Percentiles rank a stretch among this genome's conserved stretches.
These are phyloP conservation scores for Sporothrix variecibatus DNA, from an alignment of 2,329 filamentous ascomycete genomes.

Conservation along the genomic window DNA sequence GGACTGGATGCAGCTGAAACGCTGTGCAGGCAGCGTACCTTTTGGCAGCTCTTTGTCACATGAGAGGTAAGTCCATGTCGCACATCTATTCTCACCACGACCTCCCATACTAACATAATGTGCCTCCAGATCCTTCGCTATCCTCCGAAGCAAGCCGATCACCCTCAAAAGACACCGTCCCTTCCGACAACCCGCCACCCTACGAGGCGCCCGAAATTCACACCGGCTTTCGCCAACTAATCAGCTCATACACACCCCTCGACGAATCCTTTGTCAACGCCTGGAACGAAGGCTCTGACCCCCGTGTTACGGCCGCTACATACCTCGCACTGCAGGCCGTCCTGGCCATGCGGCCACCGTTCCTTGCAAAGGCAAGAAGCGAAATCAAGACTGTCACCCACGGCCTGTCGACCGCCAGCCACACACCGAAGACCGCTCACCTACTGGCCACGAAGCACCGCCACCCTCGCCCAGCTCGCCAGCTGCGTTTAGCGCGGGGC, in stretches of 20 bases:
- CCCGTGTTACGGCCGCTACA: constrained; percentile 39
- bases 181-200: constrained; percentile 54
- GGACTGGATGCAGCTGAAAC: constrained; percentile 51
- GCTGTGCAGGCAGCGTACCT: constrained; percentile 57
- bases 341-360: constrained; percentile 39
- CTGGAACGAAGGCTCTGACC: constrained; percentile 61
- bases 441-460: constrained; percentile 13
- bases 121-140: constrained; percentile 57
- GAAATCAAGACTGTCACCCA: constrained; percentile 21
- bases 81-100: not conserved
- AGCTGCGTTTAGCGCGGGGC: not conserved
- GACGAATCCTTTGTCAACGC: constrained; percentile 64
- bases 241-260: constrained; percentile 62
- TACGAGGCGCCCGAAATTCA: constrained; percentile 56
- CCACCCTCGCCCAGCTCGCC: constrained; percentile 3
- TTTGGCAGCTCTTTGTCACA: constrained; percentile 66
- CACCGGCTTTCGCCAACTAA: constrained; percentile 60
- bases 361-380: constrained; percentile 33
- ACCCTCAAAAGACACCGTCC: constrained; percentile 61
- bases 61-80: constrained; percentile 49
- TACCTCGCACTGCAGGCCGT: constrained; percentile 42
- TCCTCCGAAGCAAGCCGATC: constrained; percentile 64
- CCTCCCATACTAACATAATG: not conserved
- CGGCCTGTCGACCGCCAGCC: constrained; percentile 17
- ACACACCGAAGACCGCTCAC: constrained; percentile 47